Evolutionary conservation across 2,329 filamentous ascomycete genomes (phyloP).

Genomic region (Lachnellula subtilissima): DNA sequence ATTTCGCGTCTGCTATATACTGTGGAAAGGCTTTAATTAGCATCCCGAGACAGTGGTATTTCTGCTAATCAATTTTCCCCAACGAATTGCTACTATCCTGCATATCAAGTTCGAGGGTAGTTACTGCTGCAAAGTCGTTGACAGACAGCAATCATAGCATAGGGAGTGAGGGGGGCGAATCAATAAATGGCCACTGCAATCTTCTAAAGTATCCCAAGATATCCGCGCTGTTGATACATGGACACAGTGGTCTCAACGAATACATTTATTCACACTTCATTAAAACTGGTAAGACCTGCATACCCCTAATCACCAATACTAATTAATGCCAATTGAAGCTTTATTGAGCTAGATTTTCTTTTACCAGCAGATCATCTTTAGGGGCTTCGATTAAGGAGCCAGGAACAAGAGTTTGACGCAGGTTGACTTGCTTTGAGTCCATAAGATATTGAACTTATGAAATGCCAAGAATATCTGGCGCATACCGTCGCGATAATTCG

Average conservation of each 20-base stretch:
- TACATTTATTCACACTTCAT: neutral
- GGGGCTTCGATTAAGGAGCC: slow-evolving; percentile 3
- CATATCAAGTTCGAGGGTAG: no score
- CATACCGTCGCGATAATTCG: slow-evolving; percentile 14
- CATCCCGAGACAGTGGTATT: no score
- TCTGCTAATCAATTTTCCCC: no score
- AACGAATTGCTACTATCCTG: no score
- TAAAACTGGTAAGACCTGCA: slow-evolving; percentile 29
- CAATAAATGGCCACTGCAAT: neutral
- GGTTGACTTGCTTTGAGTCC: slow-evolving; percentile 9
- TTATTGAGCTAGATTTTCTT: slow-evolving; percentile 41
- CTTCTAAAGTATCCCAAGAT: neutral
- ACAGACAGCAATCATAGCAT: neutral
- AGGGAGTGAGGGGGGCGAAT: neutral
- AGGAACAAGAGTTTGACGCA: slow-evolving; percentile 13
- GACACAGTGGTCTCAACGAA: neutral
- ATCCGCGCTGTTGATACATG: neutral
- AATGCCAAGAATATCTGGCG: slow-evolving; percentile 5
- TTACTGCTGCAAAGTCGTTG: neutral
- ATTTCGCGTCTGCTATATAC: no score
- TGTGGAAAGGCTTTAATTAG: no score
- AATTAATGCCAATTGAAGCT: slow-evolving; percentile 38
- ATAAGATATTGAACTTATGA: slow-evolving; percentile 15
- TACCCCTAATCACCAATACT: slow-evolving; percentile 38
- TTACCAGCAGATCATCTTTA: slow-evolving; percentile 34